These are phyloP conservation scores for Solanum neorickii DNA, from an alignment of 257 asterid genomes.

Conservation along the genomic window DNA sequence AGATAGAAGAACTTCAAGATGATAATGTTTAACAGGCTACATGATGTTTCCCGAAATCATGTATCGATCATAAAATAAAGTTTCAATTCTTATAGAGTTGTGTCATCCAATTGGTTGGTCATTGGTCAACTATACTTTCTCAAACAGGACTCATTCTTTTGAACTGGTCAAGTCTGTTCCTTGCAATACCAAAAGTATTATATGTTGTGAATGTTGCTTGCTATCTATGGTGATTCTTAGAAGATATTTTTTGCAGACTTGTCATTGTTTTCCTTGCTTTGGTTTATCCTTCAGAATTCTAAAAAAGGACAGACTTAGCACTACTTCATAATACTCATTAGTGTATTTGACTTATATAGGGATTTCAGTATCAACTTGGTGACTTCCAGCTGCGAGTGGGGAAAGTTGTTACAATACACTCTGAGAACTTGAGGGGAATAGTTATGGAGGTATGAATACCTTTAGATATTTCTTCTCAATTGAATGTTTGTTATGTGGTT, in stretches of 20 bases:
- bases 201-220: not conserved
- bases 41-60: not conserved
- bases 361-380: constrained; percentile 73
- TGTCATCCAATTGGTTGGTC: not conserved
- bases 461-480: not conserved
- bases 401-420: constrained; percentile 70
- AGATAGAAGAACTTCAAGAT: not conserved
- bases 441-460: constrained; percentile 75
- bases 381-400: constrained; percentile 97
- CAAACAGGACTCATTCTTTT: not conserved
- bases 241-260: not conserved
- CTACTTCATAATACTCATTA: not conserved
- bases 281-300: not conserved
- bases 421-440: constrained; percentile 89
- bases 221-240: not conserved
- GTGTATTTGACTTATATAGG: constrained; percentile 21
- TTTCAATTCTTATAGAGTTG: not conserved
- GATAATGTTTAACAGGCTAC: not conserved
- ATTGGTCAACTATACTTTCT: not conserved
- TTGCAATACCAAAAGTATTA: not conserved
- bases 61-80: not conserved
- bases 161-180: not conserved
- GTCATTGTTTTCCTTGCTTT: not conserved
- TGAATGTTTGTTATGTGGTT: not conserved
- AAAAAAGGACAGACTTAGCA: not conserved